Conservation (phyloP, 495 filamentous ascomycete species). For the Annulohypoxylon nitens region DNA sequence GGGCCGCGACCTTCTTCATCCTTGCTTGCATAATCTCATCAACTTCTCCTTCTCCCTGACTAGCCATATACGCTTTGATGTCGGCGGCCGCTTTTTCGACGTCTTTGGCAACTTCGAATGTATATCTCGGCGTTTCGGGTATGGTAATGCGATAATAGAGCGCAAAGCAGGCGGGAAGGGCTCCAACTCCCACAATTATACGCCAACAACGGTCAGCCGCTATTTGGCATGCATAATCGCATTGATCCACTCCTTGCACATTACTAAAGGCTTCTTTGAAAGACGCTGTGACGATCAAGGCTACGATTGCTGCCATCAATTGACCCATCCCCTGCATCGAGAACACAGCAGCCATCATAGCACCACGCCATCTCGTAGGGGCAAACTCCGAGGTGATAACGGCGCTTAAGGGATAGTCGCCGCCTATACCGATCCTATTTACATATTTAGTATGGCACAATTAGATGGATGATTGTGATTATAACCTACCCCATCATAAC, state of each 20-base stretch:
- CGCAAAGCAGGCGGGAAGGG: constrained; percentile 79
- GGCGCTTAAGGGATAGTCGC: constrained; percentile 81
- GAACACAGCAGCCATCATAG: constrained; percentile 91
- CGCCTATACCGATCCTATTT: constrained; percentile 72
- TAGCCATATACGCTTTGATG: constrained; percentile 72
- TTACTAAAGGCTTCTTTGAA: constrained; percentile 75
- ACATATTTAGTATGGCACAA: constrained; percentile 18
- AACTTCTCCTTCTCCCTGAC: constrained; percentile 65
- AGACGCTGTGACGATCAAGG: constrained; percentile 75
- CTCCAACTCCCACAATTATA: constrained; percentile 82
- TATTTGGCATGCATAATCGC: constrained; percentile 70
- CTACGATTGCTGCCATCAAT: constrained; percentile 76
- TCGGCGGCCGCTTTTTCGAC: constrained; percentile 79
- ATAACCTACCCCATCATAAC: constrained; percentile 72
- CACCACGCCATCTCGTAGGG: constrained; percentile 85
- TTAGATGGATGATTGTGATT: constrained; percentile 30
- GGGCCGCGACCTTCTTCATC: constrained; percentile 50
- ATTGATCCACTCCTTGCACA: constrained; percentile 60
- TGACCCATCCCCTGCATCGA: constrained; percentile 88
- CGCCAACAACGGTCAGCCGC: constrained; percentile 89
- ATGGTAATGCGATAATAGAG: constrained; percentile 91
- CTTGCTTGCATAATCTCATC: constrained; percentile 53
- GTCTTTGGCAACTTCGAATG: constrained; percentile 83
- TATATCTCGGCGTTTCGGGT: constrained; percentile 79
- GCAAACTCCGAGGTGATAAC: constrained; percentile 90